Evolutionary conservation across 2,329 filamentous ascomycete species (phyloP).

Genomic region (Beauveria brongniartii): DNA sequence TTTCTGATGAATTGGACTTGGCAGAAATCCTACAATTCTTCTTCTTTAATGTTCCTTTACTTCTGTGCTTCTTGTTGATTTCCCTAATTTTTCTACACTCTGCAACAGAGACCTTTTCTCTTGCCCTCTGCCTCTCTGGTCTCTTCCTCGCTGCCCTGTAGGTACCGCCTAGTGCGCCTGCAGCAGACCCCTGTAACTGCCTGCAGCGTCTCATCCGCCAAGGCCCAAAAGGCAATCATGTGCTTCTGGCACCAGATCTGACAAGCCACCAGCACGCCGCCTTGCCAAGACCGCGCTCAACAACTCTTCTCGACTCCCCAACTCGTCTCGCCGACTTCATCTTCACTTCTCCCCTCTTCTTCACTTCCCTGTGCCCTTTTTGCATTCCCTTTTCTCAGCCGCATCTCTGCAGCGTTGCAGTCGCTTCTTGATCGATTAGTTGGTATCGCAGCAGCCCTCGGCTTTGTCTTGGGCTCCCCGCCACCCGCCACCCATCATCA

Average conservation of each 20-base stretch:
- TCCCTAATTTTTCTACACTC: no score
- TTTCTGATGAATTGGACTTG: no score
- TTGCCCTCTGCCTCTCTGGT: no score
- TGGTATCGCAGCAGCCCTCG: background rate
- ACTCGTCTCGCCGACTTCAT: background rate
- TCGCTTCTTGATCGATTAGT: background rate
- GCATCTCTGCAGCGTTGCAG: background rate
- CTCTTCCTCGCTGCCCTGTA: background rate
- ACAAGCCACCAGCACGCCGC: background rate
- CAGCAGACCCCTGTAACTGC: background rate
- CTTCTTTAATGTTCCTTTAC: no score
- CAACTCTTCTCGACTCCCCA: background rate
- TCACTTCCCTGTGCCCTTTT: background rate
- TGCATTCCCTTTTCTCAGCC: background rate
- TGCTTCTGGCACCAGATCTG: constrained; percentile 10
- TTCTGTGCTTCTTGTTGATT: no score
- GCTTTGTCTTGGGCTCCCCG: background rate
- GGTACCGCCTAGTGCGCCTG: background rate
- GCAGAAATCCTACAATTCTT: no score
- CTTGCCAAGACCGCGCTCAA: constrained; percentile 10
- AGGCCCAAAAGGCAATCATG: constrained; percentile 2
- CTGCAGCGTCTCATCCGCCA: background rate
- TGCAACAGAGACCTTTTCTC: no score
- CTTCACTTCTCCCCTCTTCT: background rate
- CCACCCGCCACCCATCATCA: background rate